Conservation (phyloP, 2,329 filamentous ascomycete species). For the Calonectria pteridis region DNA sequence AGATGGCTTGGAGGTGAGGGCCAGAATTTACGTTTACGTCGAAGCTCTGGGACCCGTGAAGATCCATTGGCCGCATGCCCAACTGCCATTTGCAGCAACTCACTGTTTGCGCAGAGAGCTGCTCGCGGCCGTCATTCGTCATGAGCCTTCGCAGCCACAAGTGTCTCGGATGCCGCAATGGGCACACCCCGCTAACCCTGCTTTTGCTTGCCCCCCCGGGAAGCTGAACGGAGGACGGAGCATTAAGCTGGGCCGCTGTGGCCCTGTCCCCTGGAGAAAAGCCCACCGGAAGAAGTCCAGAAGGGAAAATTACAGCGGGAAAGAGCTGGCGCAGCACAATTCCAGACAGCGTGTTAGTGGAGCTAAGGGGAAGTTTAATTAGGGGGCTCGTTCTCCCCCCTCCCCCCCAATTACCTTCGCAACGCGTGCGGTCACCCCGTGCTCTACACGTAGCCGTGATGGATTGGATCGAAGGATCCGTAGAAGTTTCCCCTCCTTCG, state of each 20-base stretch:
- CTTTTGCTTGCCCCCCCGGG: not conserved
- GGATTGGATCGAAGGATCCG: not conserved
- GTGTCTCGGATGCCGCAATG: constrained; percentile 22
- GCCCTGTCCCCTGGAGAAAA: not conserved
- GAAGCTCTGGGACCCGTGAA: not conserved
- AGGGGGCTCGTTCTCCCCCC: constrained; percentile 6
- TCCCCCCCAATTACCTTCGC: not conserved
- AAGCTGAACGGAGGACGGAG: not conserved
- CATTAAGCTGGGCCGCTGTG: not conserved
- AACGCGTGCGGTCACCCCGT: not conserved
- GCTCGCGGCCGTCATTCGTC: constrained; percentile 7
- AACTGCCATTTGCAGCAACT: constrained; percentile 1
- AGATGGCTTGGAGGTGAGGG: constrained; percentile 11
- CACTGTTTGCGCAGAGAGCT: not conserved
- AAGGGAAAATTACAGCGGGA: not conserved
- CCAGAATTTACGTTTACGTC: constrained; percentile 11
- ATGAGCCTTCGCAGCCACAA: not conserved
- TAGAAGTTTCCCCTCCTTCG: not conserved
- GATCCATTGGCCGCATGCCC: constrained; percentile 1
- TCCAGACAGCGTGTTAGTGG: constrained; percentile 13
- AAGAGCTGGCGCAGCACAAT: constrained; percentile 6
- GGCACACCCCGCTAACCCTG: constrained; percentile 2
- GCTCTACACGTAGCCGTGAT: not conserved
- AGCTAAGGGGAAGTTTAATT: constrained; percentile 15
- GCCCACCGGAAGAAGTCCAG: not conserved